These are phyloP conservation scores for Penicillium sp. DNA, from an alignment of 2,329 filamentous ascomycete species.

Conservation along the genomic window DNA sequence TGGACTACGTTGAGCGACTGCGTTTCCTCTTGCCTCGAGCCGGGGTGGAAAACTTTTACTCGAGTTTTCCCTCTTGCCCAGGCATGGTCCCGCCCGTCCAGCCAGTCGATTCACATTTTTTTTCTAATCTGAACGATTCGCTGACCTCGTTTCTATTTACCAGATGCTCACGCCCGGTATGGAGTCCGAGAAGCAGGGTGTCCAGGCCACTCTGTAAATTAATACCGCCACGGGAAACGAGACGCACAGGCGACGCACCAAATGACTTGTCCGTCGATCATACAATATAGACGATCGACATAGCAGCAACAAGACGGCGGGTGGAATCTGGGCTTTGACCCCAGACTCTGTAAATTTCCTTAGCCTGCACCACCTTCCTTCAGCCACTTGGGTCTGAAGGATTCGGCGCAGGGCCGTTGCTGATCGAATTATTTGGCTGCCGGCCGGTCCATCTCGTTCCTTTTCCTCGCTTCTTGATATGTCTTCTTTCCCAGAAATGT, in stretches of 20 bases:
- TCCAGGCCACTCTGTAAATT: slow-evolving; percentile 42
- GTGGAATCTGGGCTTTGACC: not conserved
- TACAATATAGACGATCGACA: slow-evolving; percentile 6
- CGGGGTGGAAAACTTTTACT: slow-evolving; percentile 11
- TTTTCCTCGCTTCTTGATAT: slow-evolving; percentile 28
- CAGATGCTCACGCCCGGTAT: slow-evolving; percentile 48
- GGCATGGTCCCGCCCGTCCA: not conserved
- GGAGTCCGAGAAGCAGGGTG: slow-evolving; percentile 31
- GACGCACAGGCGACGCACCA: slow-evolving; percentile 19
- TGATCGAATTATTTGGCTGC: not conserved
- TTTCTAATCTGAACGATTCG: not conserved
- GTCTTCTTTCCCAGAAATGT: slow-evolving; percentile 23
- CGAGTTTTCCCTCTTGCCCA: not conserved
- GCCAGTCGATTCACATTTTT: not conserved
- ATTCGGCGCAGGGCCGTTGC: not conserved
- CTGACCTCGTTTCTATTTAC: slow-evolving; percentile 16
- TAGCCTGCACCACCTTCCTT: not conserved
- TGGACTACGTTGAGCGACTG: not conserved
- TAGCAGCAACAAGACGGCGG: not conserved
- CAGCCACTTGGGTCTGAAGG: not conserved
- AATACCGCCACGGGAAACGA: slow-evolving; percentile 23
- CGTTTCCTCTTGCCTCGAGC: not conserved
- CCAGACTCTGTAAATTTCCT: not conserved
- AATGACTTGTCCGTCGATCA: slow-evolving; percentile 10
- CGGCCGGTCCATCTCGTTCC: slow-evolving; percentile 4